Conservation (phyloP, 2,329 filamentous ascomycete genomes). For the Fonsecaea pedrosoi region DNA sequence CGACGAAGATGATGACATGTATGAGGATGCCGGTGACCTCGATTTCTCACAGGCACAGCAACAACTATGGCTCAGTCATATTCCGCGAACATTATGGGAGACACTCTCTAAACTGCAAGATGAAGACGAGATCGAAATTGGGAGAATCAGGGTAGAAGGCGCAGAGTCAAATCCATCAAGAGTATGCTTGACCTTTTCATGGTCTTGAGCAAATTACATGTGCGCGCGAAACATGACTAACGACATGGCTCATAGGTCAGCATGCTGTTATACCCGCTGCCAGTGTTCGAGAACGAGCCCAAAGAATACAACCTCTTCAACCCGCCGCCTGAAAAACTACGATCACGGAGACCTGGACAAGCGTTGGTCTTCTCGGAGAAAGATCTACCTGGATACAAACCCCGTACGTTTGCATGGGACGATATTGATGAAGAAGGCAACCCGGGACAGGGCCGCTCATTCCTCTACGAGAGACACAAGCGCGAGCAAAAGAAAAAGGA, state of each 20-base stretch:
- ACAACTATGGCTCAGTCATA: slow-evolving; percentile 72
- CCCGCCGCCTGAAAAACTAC: slow-evolving; percentile 59
- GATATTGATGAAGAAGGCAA: slow-evolving; percentile 52
- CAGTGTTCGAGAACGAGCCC: slow-evolving; percentile 76
- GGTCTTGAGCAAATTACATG: slow-evolving; percentile 15
- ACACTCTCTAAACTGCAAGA: slow-evolving; percentile 78
- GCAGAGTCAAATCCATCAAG: slow-evolving; percentile 60
- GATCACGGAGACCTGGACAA: slow-evolving; percentile 67
- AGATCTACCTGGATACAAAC: slow-evolving; percentile 78
- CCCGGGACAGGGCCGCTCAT: slow-evolving; percentile 51
- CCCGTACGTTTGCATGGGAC: slow-evolving; percentile 44
- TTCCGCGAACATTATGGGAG: slow-evolving; percentile 82
- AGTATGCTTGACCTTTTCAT: slow-evolving; percentile 42
- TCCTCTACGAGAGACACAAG: slow-evolving; percentile 55
- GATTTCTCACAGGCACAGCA: slow-evolving; percentile 61
- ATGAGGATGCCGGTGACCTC: slow-evolving; percentile 70
- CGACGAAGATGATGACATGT: slow-evolving; percentile 70
- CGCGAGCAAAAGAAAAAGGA: slow-evolving; percentile 53
- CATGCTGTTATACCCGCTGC: slow-evolving; percentile 70
- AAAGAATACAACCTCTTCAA: slow-evolving; percentile 86
- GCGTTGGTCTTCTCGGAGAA: slow-evolving; percentile 94
- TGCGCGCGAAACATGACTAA: slow-evolving; percentile 41
- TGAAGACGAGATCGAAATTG: slow-evolving; percentile 81
- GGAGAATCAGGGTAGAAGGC: slow-evolving; percentile 70
- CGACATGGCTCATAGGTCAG: slow-evolving; percentile 63